These are phyloP conservation scores for Chionographis japonica DNA, from an alignment of 106 monocot species.

Conservation along the genomic window DNA sequence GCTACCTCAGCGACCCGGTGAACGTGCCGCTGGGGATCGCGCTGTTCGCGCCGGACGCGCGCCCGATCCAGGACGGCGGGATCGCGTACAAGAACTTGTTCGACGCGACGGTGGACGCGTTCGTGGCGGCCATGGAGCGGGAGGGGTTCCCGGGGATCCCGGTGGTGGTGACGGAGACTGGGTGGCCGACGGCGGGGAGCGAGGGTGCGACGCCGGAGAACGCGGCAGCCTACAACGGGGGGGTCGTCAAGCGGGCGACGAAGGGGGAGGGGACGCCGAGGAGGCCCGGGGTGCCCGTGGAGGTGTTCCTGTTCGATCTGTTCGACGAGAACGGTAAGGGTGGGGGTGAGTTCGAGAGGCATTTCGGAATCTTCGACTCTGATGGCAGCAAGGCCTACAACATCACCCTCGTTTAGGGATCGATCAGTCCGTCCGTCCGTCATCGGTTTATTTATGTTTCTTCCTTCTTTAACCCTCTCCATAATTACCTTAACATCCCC, in stretches of 20 bases:
- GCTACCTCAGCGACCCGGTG: slow-evolving; percentile 23
- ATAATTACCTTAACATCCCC: too few species aligned
- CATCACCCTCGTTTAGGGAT: slow-evolving; percentile 20
- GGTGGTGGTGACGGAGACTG: slow-evolving; percentile 40
- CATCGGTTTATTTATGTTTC: background rate
- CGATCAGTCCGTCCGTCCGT: background rate
- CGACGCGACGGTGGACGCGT: slow-evolving; percentile 37
- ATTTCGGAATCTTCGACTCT: slow-evolving; percentile 34
- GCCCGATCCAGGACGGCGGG: slow-evolving; percentile 15
- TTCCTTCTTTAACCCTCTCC: too few species aligned
- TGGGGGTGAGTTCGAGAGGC: slow-evolving; percentile 35
- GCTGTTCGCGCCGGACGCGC: slow-evolving; percentile 4
- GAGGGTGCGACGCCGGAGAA: slow-evolving; percentile 23
- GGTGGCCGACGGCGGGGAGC: slow-evolving; percentile 41
- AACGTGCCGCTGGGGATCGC: slow-evolving; percentile 27
- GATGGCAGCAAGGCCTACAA: slow-evolving; percentile 32
- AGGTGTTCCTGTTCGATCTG: slow-evolving; percentile 36
- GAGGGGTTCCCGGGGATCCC: slow-evolving; percentile 21
- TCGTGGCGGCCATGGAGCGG: slow-evolving; percentile 32
- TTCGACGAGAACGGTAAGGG: slow-evolving; percentile 37
- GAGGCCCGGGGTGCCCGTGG: slow-evolving; percentile 19
- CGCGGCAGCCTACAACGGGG: slow-evolving; percentile 23
- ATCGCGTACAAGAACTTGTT: slow-evolving; percentile 27
- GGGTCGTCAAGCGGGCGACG: slow-evolving; percentile 11
- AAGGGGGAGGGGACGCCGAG: slow-evolving; percentile 26